Conservation (phyloP, 176 grass and related monocot genomes). For the Olyra latifolia region DNA sequence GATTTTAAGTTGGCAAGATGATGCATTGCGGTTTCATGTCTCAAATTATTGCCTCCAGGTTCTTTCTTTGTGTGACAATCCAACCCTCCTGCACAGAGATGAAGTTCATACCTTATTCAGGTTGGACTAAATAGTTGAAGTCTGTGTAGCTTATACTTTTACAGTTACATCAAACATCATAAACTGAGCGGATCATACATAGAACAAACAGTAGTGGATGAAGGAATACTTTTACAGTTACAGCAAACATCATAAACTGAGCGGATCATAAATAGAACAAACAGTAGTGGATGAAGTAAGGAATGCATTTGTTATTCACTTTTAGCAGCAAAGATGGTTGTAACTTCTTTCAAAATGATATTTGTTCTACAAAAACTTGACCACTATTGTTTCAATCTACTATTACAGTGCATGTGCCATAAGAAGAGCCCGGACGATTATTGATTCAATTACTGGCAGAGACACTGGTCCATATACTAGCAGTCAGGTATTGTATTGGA, state of each 20-base stretch:
- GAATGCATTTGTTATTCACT: neutral
- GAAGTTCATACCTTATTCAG: slow-evolving; percentile 59
- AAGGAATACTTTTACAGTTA: neutral
- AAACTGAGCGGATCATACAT: neutral
- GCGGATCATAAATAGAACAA: neutral
- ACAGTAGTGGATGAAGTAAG: neutral
- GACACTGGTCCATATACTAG: slow-evolving; percentile 59
- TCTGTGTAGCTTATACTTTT: neutral
- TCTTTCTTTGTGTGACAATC: slow-evolving; percentile 76
- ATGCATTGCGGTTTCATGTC: neutral
- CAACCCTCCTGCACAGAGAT: slow-evolving; percentile 51
- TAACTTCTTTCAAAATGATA: neutral
- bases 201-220: neutral
- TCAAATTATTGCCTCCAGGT: slow-evolving; percentile 37
- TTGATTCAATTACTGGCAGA: slow-evolving; percentile 45
- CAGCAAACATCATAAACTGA: neutral
- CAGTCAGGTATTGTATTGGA: slow-evolving; percentile 42
- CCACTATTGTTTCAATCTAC: neutral
- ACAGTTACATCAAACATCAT: neutral
- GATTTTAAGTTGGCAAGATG: neutral
- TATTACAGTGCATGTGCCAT: slow-evolving; percentile 56
- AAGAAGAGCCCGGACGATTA: slow-evolving; percentile 49
- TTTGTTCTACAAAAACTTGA: neutral
- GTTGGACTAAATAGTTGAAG: slow-evolving; percentile 16
- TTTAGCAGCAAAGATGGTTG: neutral